Conservation (phyloP, 352 stramenopile genomes). For the Globisporangium takayamanum region DNA sequence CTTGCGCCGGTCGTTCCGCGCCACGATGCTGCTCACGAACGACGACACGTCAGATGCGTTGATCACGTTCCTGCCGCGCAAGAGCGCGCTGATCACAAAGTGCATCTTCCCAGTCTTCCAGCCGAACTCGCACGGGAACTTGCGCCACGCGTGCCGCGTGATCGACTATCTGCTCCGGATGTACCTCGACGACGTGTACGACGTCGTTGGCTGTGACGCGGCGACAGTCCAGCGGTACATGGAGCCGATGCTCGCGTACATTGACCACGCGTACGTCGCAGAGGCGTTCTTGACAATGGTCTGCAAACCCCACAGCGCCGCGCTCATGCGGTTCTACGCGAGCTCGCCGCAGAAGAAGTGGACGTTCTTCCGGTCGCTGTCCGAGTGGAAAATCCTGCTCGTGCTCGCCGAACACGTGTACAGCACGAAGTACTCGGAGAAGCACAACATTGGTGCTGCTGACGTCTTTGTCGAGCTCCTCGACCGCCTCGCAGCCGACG, state of each 20-base stretch:
- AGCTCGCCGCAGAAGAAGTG: slow-evolving; percentile 78
- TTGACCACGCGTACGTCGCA: slow-evolving; percentile 76
- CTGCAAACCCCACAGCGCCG: slow-evolving; percentile 76
- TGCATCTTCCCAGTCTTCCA: slow-evolving; percentile 83
- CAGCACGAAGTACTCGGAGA: slow-evolving; percentile 48
- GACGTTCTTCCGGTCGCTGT: slow-evolving; percentile 79
- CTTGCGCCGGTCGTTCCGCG: slow-evolving; percentile 71
- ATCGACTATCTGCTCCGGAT: slow-evolving; percentile 83
- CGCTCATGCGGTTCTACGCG: slow-evolving; percentile 60
- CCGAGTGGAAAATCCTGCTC: slow-evolving; percentile 87
- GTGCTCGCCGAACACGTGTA: slow-evolving; percentile 79
- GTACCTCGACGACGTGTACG: slow-evolving; percentile 86
- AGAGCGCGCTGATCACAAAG: slow-evolving; percentile 68
- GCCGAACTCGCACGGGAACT: slow-evolving; percentile 53
- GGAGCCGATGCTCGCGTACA: slow-evolving; percentile 73
- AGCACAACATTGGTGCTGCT: slow-evolving; percentile 70
- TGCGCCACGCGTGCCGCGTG: slow-evolving; percentile 85
- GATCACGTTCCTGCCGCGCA: slow-evolving; percentile 75
- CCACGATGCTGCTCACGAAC: slow-evolving; percentile 87
- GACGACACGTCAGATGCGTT: slow-evolving; percentile 76
- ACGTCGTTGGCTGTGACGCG: slow-evolving; percentile 60
- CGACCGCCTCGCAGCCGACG: slow-evolving; percentile 80
- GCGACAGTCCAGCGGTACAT: slow-evolving; percentile 73
- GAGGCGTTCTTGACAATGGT: slow-evolving; percentile 86
- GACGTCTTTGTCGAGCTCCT: slow-evolving; percentile 88